Evolutionary conservation across 345 rosid genomes (phyloP).

Genomic region (Citrus hindsii): DNA sequence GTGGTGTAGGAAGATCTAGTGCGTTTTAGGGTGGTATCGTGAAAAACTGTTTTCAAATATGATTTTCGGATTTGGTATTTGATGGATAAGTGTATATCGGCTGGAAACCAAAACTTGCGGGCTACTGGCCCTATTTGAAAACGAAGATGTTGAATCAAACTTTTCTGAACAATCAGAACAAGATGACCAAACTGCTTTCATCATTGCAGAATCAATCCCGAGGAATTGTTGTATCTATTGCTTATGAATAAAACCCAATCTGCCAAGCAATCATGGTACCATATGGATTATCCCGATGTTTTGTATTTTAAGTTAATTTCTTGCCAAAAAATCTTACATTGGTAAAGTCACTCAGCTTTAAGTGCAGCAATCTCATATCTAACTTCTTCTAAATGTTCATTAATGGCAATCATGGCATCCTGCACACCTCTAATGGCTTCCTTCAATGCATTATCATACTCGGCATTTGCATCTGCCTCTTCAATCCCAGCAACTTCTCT

Average conservation of each 20-base stretch:
- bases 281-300: background rate
- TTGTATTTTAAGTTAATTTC: background rate
- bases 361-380: slow-evolving; percentile 69
- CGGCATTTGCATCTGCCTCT: slow-evolving; percentile 73
- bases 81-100: too few relatives aligned
- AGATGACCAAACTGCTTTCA: too few relatives aligned
- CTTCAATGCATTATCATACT: slow-evolving; percentile 70
- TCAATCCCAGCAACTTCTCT: slow-evolving; percentile 73
- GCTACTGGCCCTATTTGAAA: too few relatives aligned
- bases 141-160: too few relatives aligned
- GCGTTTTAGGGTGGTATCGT: too few relatives aligned
- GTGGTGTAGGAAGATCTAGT: too few relatives aligned
- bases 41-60: too few relatives aligned
- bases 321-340: background rate
- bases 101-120: too few relatives aligned
- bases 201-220: too few relatives aligned
- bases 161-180: too few relatives aligned
- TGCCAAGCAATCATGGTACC: background rate
- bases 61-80: too few relatives aligned
- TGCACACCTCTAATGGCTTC: slow-evolving; percentile 86
- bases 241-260: background rate
- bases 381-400: slow-evolving; percentile 25
- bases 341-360: slow-evolving; percentile 33
- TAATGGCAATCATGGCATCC: slow-evolving; percentile 72
- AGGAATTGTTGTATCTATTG: too few relatives aligned